phyloP scores from a whole-genome alignment of 108 stramenopile species.

The Nitzschia sp. region DNA sequence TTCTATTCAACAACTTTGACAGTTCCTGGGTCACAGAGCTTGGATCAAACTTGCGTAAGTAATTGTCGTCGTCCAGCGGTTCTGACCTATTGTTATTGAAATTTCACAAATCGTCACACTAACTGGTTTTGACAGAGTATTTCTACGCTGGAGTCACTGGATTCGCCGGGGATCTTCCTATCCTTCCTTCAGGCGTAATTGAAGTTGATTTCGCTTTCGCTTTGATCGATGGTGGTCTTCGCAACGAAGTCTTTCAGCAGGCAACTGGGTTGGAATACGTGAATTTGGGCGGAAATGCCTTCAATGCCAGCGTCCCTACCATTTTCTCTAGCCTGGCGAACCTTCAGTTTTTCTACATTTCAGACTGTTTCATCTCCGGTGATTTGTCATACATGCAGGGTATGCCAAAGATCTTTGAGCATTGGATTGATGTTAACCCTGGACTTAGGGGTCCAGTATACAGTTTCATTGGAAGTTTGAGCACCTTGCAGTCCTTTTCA shows the following conservation, averaged over 20 bases:
- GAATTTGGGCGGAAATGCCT: conserved; percentile 35
- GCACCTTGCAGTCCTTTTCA: conserved; percentile 25
- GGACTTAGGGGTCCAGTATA: conserved; percentile 32
- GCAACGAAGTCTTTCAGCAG: conserved; percentile 16
- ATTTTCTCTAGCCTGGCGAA: conserved; percentile 27
- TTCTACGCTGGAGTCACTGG: conserved; percentile 23
- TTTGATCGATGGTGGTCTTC: conserved; percentile 29
- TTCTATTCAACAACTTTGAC: conserved; percentile 21
- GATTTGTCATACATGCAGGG: conserved; percentile 37
- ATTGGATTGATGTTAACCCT: conserved; percentile 37
- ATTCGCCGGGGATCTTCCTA: conserved; percentile 31
- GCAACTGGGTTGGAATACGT: conserved; percentile 16
- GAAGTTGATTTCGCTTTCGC: conserved; percentile 28
- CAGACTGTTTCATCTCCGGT: conserved; percentile 33
- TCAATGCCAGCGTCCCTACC: conserved; percentile 41
- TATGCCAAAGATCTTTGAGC: conserved; percentile 30
- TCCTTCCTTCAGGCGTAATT: conserved; percentile 19
- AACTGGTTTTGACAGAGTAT: conserved; percentile 9
- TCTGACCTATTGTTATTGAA: too few relatives aligned
- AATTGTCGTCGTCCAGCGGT: too few relatives aligned
- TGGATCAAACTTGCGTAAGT: conserved; percentile 41
- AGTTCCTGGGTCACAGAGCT: conserved; percentile 29
- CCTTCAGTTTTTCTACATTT: conserved; percentile 37
- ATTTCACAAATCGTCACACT: too few relatives aligned
- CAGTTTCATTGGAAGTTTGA: conserved; percentile 19